Percentiles rank a stretch among this genome's conserved stretches.
Conservation (phyloP, 1,139 yeast genomes). For the Wickerhamiella pararugosa region DNA sequence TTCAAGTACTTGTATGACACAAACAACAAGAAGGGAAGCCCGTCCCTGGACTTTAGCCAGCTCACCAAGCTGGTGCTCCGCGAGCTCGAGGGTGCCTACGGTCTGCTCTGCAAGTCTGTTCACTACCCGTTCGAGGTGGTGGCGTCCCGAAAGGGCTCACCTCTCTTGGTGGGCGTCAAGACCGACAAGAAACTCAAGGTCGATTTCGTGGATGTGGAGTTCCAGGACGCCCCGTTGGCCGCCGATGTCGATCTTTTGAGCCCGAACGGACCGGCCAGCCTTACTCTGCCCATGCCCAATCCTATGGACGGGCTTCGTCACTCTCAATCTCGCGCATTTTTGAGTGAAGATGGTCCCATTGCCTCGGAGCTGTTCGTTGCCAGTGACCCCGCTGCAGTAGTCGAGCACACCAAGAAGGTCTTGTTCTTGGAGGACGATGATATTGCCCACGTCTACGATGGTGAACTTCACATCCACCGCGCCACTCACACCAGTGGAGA, state of each 20-base stretch:
- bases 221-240: slow-evolving; percentile 41
- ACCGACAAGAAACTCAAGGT: slow-evolving; percentile 90
- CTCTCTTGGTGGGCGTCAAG: slow-evolving; percentile 91
- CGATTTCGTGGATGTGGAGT: slow-evolving; percentile 96
- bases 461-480: slow-evolving; percentile 96
- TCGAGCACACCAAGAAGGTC: slow-evolving; percentile 94
- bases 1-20: slow-evolving; percentile 83
- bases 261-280: slow-evolving; percentile 5
- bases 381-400: slow-evolving; percentile 95
- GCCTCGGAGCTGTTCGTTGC: slow-evolving; percentile 95
- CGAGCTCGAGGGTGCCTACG: slow-evolving; percentile 96
- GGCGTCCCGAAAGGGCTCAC: slow-evolving; percentile 97
- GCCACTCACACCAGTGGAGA: slow-evolving; percentile 85
- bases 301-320: slow-evolving; percentile 39
- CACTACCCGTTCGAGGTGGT: slow-evolving; percentile 94
- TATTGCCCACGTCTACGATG: slow-evolving; percentile 95
- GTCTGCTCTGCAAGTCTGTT: slow-evolving; percentile 76
- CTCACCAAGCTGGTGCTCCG: slow-evolving; percentile 83
- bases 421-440: slow-evolving; percentile 95
- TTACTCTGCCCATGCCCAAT: slow-evolving; percentile 10
- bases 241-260: slow-evolving; percentile 4
- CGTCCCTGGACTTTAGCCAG: slow-evolving; percentile 65
- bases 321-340: slow-evolving; percentile 84
- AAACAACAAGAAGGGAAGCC: slow-evolving; percentile 47
- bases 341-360: slow-evolving; percentile 85